A percentile compares a stretch with the other conserved stretches of the same genome.
Evolutionary conservation across 1,139 yeast species (phyloP).

Genomic region (Taphrina sp.): DNA sequence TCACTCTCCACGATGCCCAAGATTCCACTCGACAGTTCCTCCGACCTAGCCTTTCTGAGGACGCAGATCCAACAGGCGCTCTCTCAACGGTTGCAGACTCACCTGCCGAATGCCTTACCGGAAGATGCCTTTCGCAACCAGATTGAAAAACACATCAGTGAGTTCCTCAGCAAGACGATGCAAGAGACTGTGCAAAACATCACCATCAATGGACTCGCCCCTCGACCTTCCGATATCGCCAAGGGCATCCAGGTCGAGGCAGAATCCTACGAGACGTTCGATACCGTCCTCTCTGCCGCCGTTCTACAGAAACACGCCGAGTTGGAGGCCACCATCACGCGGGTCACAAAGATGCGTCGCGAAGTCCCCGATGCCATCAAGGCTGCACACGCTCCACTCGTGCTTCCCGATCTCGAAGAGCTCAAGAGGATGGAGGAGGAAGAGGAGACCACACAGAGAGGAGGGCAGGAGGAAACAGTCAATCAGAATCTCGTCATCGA

Average conservation of each 20-base stretch:
- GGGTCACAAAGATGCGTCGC: conserved; percentile 13
- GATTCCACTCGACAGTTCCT: conserved; percentile 22
- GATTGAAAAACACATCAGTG: conserved; percentile 22
- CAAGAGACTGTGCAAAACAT: conserved; percentile 10
- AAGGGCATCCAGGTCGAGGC: conserved; percentile 26
- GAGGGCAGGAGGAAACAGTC: not conserved
- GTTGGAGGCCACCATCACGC: conserved; percentile 20
- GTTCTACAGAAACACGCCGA: conserved; percentile 11
- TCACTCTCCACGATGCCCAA: conserved; percentile 12
- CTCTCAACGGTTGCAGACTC: conserved; percentile 14
- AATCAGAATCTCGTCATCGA: not conserved
- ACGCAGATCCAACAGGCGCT: conserved; percentile 25
- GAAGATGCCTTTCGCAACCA: conserved; percentile 22
- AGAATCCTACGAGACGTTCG: conserved; percentile 17
- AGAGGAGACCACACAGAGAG: conserved; percentile 1
- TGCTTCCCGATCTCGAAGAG: not conserved
- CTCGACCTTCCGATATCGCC: conserved; percentile 25
- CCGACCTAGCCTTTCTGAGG: conserved; percentile 21
- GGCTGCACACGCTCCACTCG: not conserved
- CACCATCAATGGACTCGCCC: conserved; percentile 23
- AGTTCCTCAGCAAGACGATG: conserved; percentile 19
- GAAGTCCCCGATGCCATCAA: conserved; percentile 12
- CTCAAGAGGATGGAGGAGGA: not conserved
- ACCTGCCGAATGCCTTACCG: conserved; percentile 27
- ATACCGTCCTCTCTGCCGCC: conserved; percentile 2